Evolutionary conservation across 306 rosid species (phyloP), one percentile per base, ranked within the genome.

Genomic region (Gleditsia sinensis): DNA sequence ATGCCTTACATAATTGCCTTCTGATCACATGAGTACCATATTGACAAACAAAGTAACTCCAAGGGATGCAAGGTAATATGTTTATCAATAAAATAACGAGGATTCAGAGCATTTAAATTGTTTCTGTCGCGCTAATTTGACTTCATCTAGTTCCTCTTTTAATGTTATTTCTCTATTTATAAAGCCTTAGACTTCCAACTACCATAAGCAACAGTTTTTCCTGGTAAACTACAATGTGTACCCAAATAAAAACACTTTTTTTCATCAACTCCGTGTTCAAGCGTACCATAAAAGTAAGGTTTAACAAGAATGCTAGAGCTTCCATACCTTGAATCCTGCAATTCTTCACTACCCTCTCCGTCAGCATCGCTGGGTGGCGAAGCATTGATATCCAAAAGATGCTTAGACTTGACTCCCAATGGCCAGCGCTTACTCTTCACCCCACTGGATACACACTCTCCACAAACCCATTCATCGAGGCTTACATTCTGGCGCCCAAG

Each of bases 341-440:
- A 53, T 57, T 85, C 91, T 53, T 63, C 80, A 2, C 74, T 20
- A 0, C 78, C 84, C 34, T 88, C 96, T 3, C 78, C 84, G 10
- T 83, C 88, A 0, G 49, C 88, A 16, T 94, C 99, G 34, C 98
- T 95, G 3, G 99, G 99, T 8, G 99, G 99, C 71, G 99, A 89
- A 49, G 99, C 89, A 55, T 95, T 95, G 39, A 95, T 95, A 53
- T 95, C 99, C 33, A 95, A 82, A 60, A 95, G 88, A 80, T 82
- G 92, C 79, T 88, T 92, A 10, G 96, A 88, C 92, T 91, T 89
- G 6, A 87, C 91, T 2, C 99, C 99, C 17, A 95, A 83, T 32
- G 97, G 99, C 98, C 99, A 95, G 12, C 93, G 88, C 77, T 90
- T 95, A 79, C 98, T 92, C 91, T 74, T 90, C 27, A 82, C 93